phyloP scores from a whole-genome alignment of 2,329 filamentous ascomycete genomes.

The Lachnellula occidentalis region DNA sequence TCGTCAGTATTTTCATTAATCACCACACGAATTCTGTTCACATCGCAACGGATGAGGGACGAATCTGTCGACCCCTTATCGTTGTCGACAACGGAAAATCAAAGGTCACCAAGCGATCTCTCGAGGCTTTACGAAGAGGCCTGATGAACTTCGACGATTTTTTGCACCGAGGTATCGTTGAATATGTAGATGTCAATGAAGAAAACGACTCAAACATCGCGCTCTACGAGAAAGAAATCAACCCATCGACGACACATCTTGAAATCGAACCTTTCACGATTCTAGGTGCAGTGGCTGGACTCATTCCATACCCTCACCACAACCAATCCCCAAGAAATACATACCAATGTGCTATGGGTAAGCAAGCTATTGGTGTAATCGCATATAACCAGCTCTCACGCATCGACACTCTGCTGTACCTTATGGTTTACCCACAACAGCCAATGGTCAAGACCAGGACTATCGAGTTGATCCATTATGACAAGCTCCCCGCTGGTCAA shows the following conservation, averaged over 20 bases:
- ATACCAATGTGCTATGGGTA: slow-evolving; percentile 99
- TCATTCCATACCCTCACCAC: slow-evolving; percentile 97
- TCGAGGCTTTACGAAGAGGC: slow-evolving; percentile 76
- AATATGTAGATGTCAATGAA: slow-evolving; percentile 97
- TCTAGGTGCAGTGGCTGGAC: slow-evolving; percentile 86
- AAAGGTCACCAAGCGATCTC: slow-evolving; percentile 71
- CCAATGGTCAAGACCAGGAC: slow-evolving; percentile 97
- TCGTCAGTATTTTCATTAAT: slow-evolving; percentile 95
- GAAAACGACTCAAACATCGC: slow-evolving; percentile 95
- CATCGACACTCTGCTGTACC: slow-evolving; percentile 92
- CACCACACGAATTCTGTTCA: slow-evolving; percentile 87
- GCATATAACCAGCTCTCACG: slow-evolving; percentile 97
- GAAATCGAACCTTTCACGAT: slow-evolving; percentile 99
- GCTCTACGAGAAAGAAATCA: slow-evolving; percentile 80
- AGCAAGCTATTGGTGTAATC: slow-evolving; percentile 97
- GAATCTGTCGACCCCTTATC: slow-evolving; percentile 93
- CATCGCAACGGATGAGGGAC: slow-evolving; percentile 93
- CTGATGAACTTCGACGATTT: slow-evolving; percentile 93
- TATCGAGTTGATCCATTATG: slow-evolving; percentile 93
- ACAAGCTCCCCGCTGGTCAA: slow-evolving; percentile 93
- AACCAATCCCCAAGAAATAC: slow-evolving; percentile 98
- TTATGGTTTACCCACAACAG: slow-evolving; percentile 95
- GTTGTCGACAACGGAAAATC: slow-evolving; percentile 85
- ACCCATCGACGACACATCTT: slow-evolving; percentile 79
- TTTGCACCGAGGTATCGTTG: slow-evolving; percentile 79